phyloP scores from a whole-genome alignment of 805 yeast genomes.

The Sugiyamaella americana region DNA sequence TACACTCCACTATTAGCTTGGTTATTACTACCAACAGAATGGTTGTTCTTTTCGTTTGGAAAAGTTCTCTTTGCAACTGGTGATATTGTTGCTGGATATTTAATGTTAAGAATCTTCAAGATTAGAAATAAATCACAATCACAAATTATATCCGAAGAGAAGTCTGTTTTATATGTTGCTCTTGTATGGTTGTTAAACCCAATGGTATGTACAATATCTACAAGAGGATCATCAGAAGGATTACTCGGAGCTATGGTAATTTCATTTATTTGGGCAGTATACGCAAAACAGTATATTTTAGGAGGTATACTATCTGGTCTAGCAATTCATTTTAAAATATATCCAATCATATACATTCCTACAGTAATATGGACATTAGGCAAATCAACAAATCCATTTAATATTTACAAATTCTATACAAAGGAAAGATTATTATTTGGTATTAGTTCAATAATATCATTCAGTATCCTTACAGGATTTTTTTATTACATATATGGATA shows the following conservation, averaged over 20 bases:
- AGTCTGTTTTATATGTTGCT: constrained; percentile 35
- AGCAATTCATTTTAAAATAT: constrained; percentile 83
- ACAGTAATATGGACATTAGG: constrained; percentile 48
- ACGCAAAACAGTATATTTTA: constrained; percentile 35
- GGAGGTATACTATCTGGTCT: constrained; percentile 55
- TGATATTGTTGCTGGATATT: constrained; percentile 73
- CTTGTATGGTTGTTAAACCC: constrained; percentile 85
- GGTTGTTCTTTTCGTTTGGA: constrained; percentile 55
- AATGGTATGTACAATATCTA: constrained; percentile 87
- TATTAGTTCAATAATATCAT: constrained; percentile 37
- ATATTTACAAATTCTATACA: constrained; percentile 33
- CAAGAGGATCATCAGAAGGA: constrained; percentile 92
- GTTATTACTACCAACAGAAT: constrained; percentile 65
- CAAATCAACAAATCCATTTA: constrained; percentile 14
- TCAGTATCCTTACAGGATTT: constrained; percentile 41
- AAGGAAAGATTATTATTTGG: constrained; percentile 39
- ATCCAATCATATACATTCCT: constrained; percentile 86
- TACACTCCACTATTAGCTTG: constrained; percentile 90
- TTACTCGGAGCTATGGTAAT: constrained; percentile 72
- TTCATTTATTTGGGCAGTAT: constrained; percentile 44
- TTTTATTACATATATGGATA: constrained; percentile 71
- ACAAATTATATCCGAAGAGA: constrained; percentile 28
- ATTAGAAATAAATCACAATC: constrained; percentile 17
- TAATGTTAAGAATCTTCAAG: constrained; percentile 43
- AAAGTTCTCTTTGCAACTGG: constrained; percentile 69